phyloP scores from a whole-genome alignment of 805 yeast species.

The Soucietia sequanensis region DNA sequence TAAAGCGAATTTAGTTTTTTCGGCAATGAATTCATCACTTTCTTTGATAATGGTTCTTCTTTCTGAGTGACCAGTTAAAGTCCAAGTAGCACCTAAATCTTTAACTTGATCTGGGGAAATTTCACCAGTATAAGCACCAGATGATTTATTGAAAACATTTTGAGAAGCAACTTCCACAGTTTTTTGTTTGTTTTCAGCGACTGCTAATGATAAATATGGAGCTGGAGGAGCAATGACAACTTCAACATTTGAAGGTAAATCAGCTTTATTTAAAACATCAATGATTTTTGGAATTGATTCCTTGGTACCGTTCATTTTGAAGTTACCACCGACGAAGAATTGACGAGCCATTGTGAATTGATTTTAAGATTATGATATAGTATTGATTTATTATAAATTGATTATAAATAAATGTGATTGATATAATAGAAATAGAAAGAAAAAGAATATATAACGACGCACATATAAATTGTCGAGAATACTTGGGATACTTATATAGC shows the following conservation, averaged over 20 bases:
- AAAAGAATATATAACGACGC: neutral
- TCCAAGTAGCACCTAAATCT: constrained; percentile 94
- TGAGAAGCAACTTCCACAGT: constrained; percentile 87
- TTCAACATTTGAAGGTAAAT: constrained; percentile 75
- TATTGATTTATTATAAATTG: too few species aligned
- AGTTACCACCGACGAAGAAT: constrained; percentile 99
- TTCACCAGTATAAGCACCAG: constrained; percentile 99
- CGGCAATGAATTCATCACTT: constrained; percentile 86
- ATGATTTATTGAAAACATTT: constrained; percentile 80
- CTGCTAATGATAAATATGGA: constrained; percentile 81
- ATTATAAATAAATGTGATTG: neutral
- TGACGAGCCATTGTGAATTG: constrained; percentile 67
- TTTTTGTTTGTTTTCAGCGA: constrained; percentile 60
- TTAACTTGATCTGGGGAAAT: constrained; percentile 82
- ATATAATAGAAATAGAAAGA: neutral
- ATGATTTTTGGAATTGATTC: constrained; percentile 81
- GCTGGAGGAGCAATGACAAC: constrained; percentile 97
- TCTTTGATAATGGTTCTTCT: constrained; percentile 94
- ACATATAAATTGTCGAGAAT: too few species aligned
- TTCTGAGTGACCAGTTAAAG: constrained; percentile 96
- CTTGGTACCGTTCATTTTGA: constrained; percentile 96
- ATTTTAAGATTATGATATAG: too few species aligned
- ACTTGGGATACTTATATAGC: too few species aligned
- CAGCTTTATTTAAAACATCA: constrained; percentile 75
- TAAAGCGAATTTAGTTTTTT: constrained; percentile 90